Evolutionary conservation across 2,329 filamentous ascomycete species (phyloP).

Genomic region (Sclerotinia borealis): DNA sequence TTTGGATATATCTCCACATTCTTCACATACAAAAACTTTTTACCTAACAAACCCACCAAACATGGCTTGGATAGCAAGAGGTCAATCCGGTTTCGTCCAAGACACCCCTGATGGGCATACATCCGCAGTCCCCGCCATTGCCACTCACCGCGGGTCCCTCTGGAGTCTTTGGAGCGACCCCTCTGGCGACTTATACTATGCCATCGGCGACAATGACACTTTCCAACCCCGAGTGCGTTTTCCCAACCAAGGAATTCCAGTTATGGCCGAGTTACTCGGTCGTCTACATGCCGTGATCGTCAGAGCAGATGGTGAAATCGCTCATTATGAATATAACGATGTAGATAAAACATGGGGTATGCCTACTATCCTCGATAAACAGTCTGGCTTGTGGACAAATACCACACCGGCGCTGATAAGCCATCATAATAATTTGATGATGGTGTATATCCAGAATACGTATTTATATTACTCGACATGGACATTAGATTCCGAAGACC

Average conservation of each 20-base stretch:
- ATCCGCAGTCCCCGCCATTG: conserved; percentile 33
- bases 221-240: conserved; percentile 30
- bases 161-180: conserved; percentile 34
- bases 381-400: conserved; percentile 24
- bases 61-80: conserved; percentile 33
- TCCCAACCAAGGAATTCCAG: conserved; percentile 31
- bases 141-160: conserved; percentile 33
- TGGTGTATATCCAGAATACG: conserved; percentile 29
- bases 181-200: conserved; percentile 32
- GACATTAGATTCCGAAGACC: conserved; percentile 21
- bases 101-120: conserved; percentile 28
- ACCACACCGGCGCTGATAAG: conserved; percentile 31
- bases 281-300: conserved; percentile 33
- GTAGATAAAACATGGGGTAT: conserved; percentile 27
- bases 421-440: conserved; percentile 35
- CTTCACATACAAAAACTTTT: not conserved
- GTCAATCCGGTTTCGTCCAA: conserved; percentile 29
- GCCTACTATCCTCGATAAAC: conserved; percentile 24
- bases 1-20: not conserved
- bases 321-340: conserved; percentile 33
- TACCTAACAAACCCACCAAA: not conserved
- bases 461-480: conserved; percentile 30
- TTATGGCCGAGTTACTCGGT: conserved; percentile 33
- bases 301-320: conserved; percentile 27
- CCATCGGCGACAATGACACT: conserved; percentile 28